Evolutionary conservation across 2,329 filamentous ascomycete species (phyloP).

Genomic region (Penicillium sp.): DNA sequence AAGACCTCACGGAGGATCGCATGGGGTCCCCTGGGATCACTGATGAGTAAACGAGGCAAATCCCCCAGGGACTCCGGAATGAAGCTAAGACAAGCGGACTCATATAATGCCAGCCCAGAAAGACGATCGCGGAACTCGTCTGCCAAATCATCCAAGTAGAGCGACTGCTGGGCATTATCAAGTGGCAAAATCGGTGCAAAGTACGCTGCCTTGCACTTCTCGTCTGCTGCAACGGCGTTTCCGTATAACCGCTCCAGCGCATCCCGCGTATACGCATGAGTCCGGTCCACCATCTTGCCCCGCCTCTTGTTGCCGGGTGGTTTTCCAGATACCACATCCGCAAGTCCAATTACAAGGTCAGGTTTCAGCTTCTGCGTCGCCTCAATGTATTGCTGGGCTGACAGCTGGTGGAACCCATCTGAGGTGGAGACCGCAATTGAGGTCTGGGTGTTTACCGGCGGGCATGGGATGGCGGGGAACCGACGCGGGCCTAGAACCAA

Average conservation of each 20-base stretch:
- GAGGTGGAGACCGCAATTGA: slow-evolving; percentile 80
- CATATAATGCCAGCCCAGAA: slow-evolving; percentile 75
- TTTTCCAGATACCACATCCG: slow-evolving; percentile 67
- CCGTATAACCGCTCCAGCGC: slow-evolving; percentile 55
- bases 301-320: slow-evolving; percentile 69
- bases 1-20: slow-evolving; percentile 73
- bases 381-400: slow-evolving; percentile 66
- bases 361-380: slow-evolving; percentile 67
- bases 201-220: slow-evolving; percentile 49
- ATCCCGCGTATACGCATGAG: slow-evolving; percentile 75
- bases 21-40: slow-evolving; percentile 69
- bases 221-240: slow-evolving; percentile 28
- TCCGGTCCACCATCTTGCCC: slow-evolving; percentile 81
- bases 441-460: slow-evolving; percentile 66
- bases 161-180: slow-evolving; percentile 70
- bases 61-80: slow-evolving; percentile 61
- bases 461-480: slow-evolving; percentile 71
- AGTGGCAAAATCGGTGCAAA: slow-evolving; percentile 72
- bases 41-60: slow-evolving; percentile 74
- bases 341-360: slow-evolving; percentile 77
- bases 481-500: slow-evolving; percentile 77
- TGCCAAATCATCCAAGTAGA: slow-evolving; percentile 74
- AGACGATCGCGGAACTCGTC: slow-evolving; percentile 61
- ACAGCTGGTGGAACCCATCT: slow-evolving; percentile 75
- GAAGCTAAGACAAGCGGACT: slow-evolving; percentile 66